Conservation (phyloP, 192 early-diverging fungal genomes). For the Backusella mclennaniae region DNA sequence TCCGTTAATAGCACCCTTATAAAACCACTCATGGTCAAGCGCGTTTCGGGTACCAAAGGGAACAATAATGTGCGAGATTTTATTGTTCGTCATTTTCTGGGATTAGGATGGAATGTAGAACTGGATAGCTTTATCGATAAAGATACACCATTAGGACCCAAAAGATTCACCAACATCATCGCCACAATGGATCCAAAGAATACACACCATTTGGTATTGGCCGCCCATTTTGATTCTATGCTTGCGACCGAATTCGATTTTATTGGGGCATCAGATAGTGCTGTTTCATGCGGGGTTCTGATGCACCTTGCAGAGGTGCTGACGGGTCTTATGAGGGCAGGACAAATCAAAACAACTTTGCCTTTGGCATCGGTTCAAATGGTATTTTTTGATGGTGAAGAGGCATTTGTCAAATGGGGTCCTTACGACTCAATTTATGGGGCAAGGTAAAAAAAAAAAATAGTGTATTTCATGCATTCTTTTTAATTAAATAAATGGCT, state of each 20-base stretch:
- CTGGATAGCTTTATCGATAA: constrained; percentile 69
- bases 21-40: constrained; percentile 70
- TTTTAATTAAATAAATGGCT: not conserved
- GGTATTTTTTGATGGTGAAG: constrained; percentile 97
- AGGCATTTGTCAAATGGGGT: constrained; percentile 82
- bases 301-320: constrained; percentile 77
- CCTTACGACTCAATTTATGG: constrained; percentile 86
- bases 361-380: constrained; percentile 61
- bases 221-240: constrained; percentile 95
- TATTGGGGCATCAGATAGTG: constrained; percentile 89
- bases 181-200: constrained; percentile 83
- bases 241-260: constrained; percentile 66
- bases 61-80: constrained; percentile 70
- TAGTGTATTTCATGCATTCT: not conserved
- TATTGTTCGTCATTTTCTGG: constrained; percentile 60
- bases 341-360: constrained; percentile 14
- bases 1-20: constrained; percentile 55
- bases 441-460: constrained; percentile 42
- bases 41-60: constrained; percentile 74
- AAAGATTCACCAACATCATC: constrained; percentile 84
- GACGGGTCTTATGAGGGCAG: constrained; percentile 38
- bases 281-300: constrained; percentile 88
- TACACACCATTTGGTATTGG: constrained; percentile 69
- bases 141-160: constrained; percentile 74
- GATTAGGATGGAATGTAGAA: constrained; percentile 76